Percentiles rank a stretch among this genome's conserved stretches.
Evolutionary conservation across 345 rosid genomes (phyloP).

Genomic region (Gynandropsis gynandra): DNA sequence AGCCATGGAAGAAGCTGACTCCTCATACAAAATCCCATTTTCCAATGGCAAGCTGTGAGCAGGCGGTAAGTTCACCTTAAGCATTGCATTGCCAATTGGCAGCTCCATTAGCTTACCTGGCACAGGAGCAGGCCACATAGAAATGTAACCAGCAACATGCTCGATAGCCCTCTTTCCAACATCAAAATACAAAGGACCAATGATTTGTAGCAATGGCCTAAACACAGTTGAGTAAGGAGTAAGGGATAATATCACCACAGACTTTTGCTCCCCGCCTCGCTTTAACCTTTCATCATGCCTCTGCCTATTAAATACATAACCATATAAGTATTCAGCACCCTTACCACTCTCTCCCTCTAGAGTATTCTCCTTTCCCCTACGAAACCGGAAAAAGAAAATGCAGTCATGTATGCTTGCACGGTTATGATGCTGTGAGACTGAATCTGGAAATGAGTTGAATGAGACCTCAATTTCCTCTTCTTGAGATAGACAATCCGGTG

Average conservation of each 20-base stretch:
- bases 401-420: slow-evolving; percentile 92
- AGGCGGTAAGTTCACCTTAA: slow-evolving; percentile 88
- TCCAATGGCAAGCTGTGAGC: slow-evolving; percentile 76
- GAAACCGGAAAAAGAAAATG: slow-evolving; percentile 90
- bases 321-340: slow-evolving; percentile 52
- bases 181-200: slow-evolving; percentile 92
- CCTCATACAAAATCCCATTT: slow-evolving; percentile 50
- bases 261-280: slow-evolving; percentile 96
- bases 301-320: slow-evolving; percentile 89
- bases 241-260: slow-evolving; percentile 82
- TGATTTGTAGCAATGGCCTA: slow-evolving; percentile 85
- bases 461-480: slow-evolving; percentile 93
- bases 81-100: slow-evolving; percentile 84
- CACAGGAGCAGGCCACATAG: slow-evolving; percentile 81
- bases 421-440: slow-evolving; percentile 80
- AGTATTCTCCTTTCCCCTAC: slow-evolving; percentile 39
- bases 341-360: slow-evolving; percentile 23
- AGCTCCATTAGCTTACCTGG: slow-evolving; percentile 92
- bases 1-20: slow-evolving; percentile 80
- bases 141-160: slow-evolving; percentile 79
- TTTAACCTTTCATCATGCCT: slow-evolving; percentile 92
- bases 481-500: slow-evolving; percentile 51
- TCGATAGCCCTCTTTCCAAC: slow-evolving; percentile 77
- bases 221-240: slow-evolving; percentile 76
- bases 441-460: slow-evolving; percentile 92